phyloP scores from a whole-genome alignment of 495 filamentous ascomycete species.

The Penicillium diatomitis region DNA sequence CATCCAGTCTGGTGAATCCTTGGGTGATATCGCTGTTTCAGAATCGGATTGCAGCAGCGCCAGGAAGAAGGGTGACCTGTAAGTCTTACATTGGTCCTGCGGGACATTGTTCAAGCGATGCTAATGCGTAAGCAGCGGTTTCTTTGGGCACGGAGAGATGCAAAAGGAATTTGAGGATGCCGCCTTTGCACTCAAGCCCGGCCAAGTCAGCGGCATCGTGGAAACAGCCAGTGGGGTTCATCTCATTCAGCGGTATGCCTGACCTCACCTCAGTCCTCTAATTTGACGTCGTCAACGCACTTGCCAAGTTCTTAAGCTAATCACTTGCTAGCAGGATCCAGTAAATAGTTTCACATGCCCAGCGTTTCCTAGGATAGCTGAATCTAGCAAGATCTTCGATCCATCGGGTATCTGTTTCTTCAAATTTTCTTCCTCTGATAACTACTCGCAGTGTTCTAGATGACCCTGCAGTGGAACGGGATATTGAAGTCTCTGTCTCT shows the following conservation, averaged over 20 bases:
- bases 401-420: too few species aligned
- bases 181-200: slow-evolving; percentile 74
- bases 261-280: too few species aligned
- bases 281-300: too few species aligned
- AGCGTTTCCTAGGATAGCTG: too few species aligned
- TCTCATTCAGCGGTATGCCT: slow-evolving; percentile 80
- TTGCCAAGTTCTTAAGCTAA: too few species aligned
- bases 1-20: slow-evolving; percentile 58
- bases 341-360: not conserved
- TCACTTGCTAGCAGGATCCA: slow-evolving; percentile 20
- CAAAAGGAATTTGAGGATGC: slow-evolving; percentile 98
- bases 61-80: slow-evolving; percentile 86
- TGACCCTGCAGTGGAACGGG: too few species aligned
- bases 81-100: slow-evolving; percentile 17
- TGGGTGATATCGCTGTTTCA: slow-evolving; percentile 74
- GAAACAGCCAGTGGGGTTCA: slow-evolving; percentile 93
- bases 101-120: not conserved
- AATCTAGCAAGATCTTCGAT: too few species aligned
- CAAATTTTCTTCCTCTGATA: too few species aligned
- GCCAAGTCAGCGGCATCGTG: slow-evolving; percentile 75
- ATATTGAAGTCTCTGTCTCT: too few species aligned
- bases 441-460: too few species aligned
- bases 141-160: slow-evolving; percentile 91
- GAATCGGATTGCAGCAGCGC: slow-evolving; percentile 96
- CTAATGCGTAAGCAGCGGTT: slow-evolving; percentile 51